Evolutionary conservation across 2,329 filamentous ascomycete species (phyloP), one percentile per base, ranked within the genome.

Genomic region (Diaporthe amygdali): DNA sequence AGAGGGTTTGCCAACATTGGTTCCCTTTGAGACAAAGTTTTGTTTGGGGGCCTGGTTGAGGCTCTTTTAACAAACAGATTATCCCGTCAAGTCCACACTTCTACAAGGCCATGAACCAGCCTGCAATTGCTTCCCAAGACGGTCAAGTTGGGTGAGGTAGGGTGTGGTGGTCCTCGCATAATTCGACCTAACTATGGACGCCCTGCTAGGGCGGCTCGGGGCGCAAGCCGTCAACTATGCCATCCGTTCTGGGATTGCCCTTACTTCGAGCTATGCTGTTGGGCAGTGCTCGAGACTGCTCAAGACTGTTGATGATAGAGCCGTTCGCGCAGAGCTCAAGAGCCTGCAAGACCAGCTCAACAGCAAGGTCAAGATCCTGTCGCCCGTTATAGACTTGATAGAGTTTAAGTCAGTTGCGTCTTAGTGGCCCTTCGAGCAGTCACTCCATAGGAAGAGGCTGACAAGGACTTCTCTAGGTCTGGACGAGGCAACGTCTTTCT

Each of bases 381-480:
- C 94, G 14, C 95, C 95, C 0, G 93, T 94, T 12, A 96, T 97
- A 77, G 94, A 97, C 79, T 91, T 97, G 85, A 94, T 97, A 76
- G 94, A 97, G 80, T 88, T 98, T 76, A 96, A 96, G 91, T 93
- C 80, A 76, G 87, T 74, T 37, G 61, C 54, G n/a, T 55, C 64
- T 44, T 2, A 37, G 22, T 39, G 6, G 10, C 37, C 10, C 15
- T 17, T 55, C 25, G 5, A 14, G 15, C 41, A 37, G 15, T 30
- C 15, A n/a, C 37, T 12, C 15, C 34, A n/a, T 14, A 22, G 3
- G 3, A 17, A 5, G 27, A 14, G 15, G 3, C 37, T 30, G 20
- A 59, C 70, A 79, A 25, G 78, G 78, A 49, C 74, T 73, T 17
- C 74, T 75, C 52, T 77, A 88, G 86, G 76, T 89, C 84, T 72